Conservation (phyloP, 2,329 filamentous ascomycete species). For the Dothistroma septosporum region DNA sequence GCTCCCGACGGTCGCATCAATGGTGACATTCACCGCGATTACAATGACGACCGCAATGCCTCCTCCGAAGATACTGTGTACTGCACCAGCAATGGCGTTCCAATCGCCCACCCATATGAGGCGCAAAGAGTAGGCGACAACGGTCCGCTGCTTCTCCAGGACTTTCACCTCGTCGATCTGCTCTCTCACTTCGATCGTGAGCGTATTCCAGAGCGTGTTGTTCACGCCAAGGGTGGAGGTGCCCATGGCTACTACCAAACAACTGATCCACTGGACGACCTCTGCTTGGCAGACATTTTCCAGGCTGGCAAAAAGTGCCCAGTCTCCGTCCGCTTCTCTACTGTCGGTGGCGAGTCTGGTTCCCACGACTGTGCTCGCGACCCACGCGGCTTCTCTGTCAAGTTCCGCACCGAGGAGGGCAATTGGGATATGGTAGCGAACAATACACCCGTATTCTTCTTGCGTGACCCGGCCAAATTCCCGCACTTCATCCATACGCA, state of each 20-base stretch:
- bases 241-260: constrained; percentile 48
- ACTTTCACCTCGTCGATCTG: constrained; percentile 49
- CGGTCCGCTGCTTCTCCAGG: constrained; percentile 55
- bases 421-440: constrained; percentile 70
- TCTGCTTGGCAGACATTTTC: constrained; percentile 46
- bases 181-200: constrained; percentile 51
- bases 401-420: constrained; percentile 70
- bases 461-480: constrained; percentile 70
- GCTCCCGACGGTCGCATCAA: constrained; percentile 9
- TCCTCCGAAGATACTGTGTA: constrained; percentile 48
- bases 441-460: constrained; percentile 72
- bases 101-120: constrained; percentile 57
- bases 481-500: constrained; percentile 71
- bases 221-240: constrained; percentile 49
- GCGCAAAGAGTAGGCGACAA: constrained; percentile 54
- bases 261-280: constrained; percentile 45
- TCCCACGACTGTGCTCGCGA: constrained; percentile 69
- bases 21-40: constrained; percentile 35
- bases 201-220: constrained; percentile 49
- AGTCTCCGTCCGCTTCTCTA: constrained; percentile 66
- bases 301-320: constrained; percentile 66
- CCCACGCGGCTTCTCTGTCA: constrained; percentile 67
- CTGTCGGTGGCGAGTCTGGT: constrained; percentile 69
- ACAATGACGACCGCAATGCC: constrained; percentile 44
- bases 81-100: constrained; percentile 54